Evolutionary conservation across 1,139 yeast genomes (phyloP).

Genomic region (Blastobotrys illinoisensis): DNA sequence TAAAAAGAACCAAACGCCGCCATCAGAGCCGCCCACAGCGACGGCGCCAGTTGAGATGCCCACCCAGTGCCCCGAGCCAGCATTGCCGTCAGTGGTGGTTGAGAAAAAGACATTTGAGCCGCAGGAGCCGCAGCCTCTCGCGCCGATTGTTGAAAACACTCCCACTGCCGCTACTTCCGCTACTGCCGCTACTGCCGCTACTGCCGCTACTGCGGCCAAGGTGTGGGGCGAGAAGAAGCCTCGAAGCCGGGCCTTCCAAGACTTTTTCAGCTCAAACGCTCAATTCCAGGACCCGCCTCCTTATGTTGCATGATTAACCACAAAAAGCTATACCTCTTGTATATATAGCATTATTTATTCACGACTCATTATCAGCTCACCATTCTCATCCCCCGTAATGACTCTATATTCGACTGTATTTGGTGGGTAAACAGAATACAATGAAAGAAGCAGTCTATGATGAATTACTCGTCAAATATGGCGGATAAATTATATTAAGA

Average conservation of each 20-base stretch:
- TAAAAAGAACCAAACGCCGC: constrained; percentile 9
- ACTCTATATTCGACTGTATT: no score
- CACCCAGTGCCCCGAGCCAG: background rate
- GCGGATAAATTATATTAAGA: no score
- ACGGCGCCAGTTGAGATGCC: no score
- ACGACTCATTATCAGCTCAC: background rate
- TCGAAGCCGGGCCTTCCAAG: constrained; percentile 8
- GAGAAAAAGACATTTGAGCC: constrained; percentile 6
- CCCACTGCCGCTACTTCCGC: no score
- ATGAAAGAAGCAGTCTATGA: no score
- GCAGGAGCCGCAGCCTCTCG: constrained; percentile 8
- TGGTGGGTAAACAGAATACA: no score
- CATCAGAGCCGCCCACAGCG: no score
- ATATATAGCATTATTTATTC: background rate
- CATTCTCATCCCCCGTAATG: no score
- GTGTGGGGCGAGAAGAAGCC: background rate
- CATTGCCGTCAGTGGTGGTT: background rate
- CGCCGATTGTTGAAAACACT: constrained; percentile 1
- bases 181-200: no score
- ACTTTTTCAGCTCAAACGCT: constrained; percentile 16
- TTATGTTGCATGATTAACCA: constrained; percentile 16
- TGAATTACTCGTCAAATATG: no score
- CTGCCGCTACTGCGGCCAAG: background rate
- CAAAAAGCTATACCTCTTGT: background rate
- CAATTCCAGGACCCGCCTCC: constrained; percentile 17